Base-by-base conservation (phyloP, 2,329 filamentous ascomycete genomes). In the Colletotrichum cordylinicola region DNA sequence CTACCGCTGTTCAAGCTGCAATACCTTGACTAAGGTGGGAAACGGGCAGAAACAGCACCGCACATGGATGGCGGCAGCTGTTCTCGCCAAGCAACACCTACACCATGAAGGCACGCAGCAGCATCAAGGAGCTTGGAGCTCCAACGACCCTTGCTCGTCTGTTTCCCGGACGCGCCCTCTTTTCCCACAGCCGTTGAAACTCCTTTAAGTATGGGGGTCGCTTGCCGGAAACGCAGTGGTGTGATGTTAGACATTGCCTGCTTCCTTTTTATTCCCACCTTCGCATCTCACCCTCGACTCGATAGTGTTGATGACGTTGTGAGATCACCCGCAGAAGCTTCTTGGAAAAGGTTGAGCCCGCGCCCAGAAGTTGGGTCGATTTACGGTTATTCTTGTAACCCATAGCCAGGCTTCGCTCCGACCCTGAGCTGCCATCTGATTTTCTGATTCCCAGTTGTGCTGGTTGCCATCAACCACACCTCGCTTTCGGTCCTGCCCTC, bases 191-290 rank as follows among this genome's bases (percentile, higher is more conserved):
- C 21, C 37, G 15, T 52, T 62, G 67, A 35, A 70, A 70, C 67
- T 70, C 18, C 37, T 21, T 62, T 70, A 70, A 70, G 67, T 70
- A 70, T 62, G 56, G 67, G 43, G 58, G 37, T 62, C 67, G 55
- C 37, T 24, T 48, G 56, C 56, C 27, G 24, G 55, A 18, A 24
- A 48, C 43, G n/a, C 16, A 4, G 56, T 62, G 37, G 37, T 52
- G n/a, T 62, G 27, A 52, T 48, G 52, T 18, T 33, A 12, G 39
- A 33, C 56, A 24, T 29, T 24, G 58, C 35, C 12, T 27, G 21
- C n/a, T 27, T 70, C 2, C 35, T n/a, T 33, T 15, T 68, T 39
- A 24, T 52, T 52, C 16, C 6, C 62, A 52, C 8, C 39, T 24
- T 15, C 56, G 2, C 10, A 33, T 15, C 31, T 39, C n/a, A 48